A percentile compares a stretch with the other conserved stretches of the same genome.
Evolutionary conservation across 2,329 filamentous ascomycete genomes (phyloP).

Genomic region (Paracamarosporium sp.): DNA sequence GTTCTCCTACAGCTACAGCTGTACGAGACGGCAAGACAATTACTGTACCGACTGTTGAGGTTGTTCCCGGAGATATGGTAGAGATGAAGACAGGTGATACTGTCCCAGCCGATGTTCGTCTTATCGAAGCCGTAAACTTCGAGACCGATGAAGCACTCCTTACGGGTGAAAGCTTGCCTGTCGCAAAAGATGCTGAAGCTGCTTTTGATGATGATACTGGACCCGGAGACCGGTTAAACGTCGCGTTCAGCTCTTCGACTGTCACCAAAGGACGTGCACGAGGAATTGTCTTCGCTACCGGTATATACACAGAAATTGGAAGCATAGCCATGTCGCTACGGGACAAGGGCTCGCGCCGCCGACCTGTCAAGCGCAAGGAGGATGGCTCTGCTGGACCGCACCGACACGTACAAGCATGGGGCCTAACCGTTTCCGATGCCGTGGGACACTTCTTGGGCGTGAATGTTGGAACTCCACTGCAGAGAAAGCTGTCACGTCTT

Average conservation of each 20-base stretch:
- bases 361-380: slow-evolving; percentile 51
- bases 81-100: slow-evolving; percentile 70
- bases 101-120: slow-evolving; percentile 71
- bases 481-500: slow-evolving; percentile 45
- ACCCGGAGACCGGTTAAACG: slow-evolving; percentile 72
- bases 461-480: slow-evolving; percentile 47
- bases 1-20: slow-evolving; percentile 53
- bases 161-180: slow-evolving; percentile 73
- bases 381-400: slow-evolving; percentile 43
- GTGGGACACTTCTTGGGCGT: slow-evolving; percentile 49
- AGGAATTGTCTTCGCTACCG: slow-evolving; percentile 72
- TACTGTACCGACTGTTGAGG: slow-evolving; percentile 61
- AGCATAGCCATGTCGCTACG: slow-evolving; percentile 74
- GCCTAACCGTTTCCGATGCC: slow-evolving; percentile 54
- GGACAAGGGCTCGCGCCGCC: slow-evolving; percentile 47
- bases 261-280: slow-evolving; percentile 73
- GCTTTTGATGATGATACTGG: slow-evolving; percentile 62
- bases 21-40: slow-evolving; percentile 62
- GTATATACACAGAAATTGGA: slow-evolving; percentile 76
- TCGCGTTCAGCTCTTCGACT: slow-evolving; percentile 73
- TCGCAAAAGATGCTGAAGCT: slow-evolving; percentile 66
- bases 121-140: slow-evolving; percentile 73
- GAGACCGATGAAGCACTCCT: slow-evolving; percentile 76
- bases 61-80: slow-evolving; percentile 73
- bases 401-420: slow-evolving; percentile 57